Evolutionary conservation across 2,329 filamentous ascomycete species (phyloP), one percentile per base, ranked within the genome.

Genomic region (Verticillium nubilum): DNA sequence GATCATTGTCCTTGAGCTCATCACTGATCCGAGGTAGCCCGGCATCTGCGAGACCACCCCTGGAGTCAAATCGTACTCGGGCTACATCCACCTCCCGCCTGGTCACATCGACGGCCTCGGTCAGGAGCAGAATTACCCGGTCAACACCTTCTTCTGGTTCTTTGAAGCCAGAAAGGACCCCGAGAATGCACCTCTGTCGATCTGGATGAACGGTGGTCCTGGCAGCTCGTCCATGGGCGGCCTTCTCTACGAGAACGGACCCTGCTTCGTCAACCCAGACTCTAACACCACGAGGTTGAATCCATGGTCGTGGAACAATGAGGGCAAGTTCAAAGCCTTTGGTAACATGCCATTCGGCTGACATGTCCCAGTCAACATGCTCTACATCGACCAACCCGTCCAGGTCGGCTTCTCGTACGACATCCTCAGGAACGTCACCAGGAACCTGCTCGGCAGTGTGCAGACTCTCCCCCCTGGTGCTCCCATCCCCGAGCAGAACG

Each of bases 171-270:
- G 67, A 1, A 54, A 67, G 10, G 62, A 67, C 9, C 68, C 69
- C 1, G 60, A 62, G 2, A 67, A 65, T 19, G 72, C 70, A 1
- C 72, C 71, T 9, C 67, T 85, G 52, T 81, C 80, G 2, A 80
- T 86, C 65, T 86, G 80, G 80, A 71, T 86, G 57, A 86, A 85
- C 68, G 84, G 84, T 28, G 84, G 84, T 2, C 84, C 84, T 2
- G 84, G 84, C 13, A 76, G 75, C 50, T 82, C 79, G 63, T 82
- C 79, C 47, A 80, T 85, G 77, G 72, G 81, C 54, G 70, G 82
- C 73, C 10, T 73, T 78, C 59, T 86, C 79, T 68, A 74, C 70
- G 59, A 83, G 81, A 71, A 75, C 73, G 84, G 84, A 7, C 76
- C 73, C 52, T 87, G 84, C 66, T 72, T 74, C 28, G 73, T 87